Evolutionary conservation across 192 early-diverging fungal species (phyloP).

Genomic region (Podila epigama): DNA sequence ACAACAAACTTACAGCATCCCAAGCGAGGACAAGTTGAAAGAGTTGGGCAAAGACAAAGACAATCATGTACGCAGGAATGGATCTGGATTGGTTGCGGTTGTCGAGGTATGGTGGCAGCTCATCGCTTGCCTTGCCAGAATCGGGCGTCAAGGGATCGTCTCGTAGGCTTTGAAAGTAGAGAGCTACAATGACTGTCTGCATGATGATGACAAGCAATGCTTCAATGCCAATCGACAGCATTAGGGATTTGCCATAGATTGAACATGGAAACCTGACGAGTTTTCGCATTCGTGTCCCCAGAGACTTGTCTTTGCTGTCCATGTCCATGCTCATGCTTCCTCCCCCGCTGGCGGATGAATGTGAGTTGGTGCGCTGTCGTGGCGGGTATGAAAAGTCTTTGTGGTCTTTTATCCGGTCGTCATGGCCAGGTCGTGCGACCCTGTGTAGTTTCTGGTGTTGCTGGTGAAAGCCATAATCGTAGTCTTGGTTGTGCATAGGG

Average conservation of each 20-base stretch:
- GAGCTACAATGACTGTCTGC: slow-evolving; percentile 35
- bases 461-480: slow-evolving; percentile 26
- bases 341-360: too few species aligned
- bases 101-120: slow-evolving; percentile 20
- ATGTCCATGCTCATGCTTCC: too few species aligned
- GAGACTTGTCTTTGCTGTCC: background rate
- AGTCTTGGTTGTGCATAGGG: slow-evolving; percentile 4
- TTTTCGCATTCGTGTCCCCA: slow-evolving; percentile 14
- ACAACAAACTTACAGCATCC: slow-evolving; percentile 76
- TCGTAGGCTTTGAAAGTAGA: slow-evolving; percentile 23
- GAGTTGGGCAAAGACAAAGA: slow-evolving; percentile 75
- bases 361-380: background rate
- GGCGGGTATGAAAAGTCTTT: slow-evolving; percentile 31
- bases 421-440: slow-evolving; percentile 27
- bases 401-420: slow-evolving; percentile 3
- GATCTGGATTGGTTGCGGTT: slow-evolving; percentile 24
- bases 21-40: slow-evolving; percentile 69
- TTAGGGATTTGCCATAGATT: slow-evolving; percentile 28
- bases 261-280: slow-evolving; percentile 39
- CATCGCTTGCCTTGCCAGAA: background rate
- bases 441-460: too few species aligned
- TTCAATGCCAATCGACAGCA: slow-evolving; percentile 30
- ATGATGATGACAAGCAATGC: slow-evolving; percentile 39
- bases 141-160: slow-evolving; percentile 8
- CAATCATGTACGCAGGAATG: slow-evolving; percentile 76